Evolutionary conservation across 306 rosid genomes (phyloP).

Genomic region (Sophora flavescens): DNA sequence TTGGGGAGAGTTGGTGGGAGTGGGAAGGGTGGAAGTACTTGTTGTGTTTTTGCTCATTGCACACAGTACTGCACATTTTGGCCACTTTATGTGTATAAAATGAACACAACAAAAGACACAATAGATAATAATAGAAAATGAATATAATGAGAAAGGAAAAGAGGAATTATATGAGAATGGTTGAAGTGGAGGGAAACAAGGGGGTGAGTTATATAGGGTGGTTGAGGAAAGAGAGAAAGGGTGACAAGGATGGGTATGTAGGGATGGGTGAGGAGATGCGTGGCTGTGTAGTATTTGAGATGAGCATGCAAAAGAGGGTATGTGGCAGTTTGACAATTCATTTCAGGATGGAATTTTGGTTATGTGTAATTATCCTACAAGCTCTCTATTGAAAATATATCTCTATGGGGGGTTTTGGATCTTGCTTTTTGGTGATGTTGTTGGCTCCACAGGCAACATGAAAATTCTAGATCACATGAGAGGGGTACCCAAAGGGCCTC

Average conservation of each 20-base stretch:
- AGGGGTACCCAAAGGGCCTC: constrained; percentile 20
- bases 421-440: constrained; percentile 28
- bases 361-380: constrained; percentile 39
- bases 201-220: constrained; percentile 57
- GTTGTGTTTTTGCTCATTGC: constrained; percentile 60
- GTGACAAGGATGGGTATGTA: constrained; percentile 49
- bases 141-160: neutral
- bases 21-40: constrained; percentile 55
- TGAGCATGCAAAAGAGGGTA: constrained; percentile 83
- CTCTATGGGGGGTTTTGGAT: neutral
- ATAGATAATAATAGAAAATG: neutral
- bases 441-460: constrained; percentile 27
- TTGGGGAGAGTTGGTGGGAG: constrained; percentile 54
- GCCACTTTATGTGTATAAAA: neutral
- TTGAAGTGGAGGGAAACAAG: constrained; percentile 42
- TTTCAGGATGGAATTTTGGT: neutral
- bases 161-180: neutral
- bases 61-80: constrained; percentile 64
- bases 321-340: constrained; percentile 68
- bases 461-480: constrained; percentile 46
- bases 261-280: constrained; percentile 61
- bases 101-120: neutral
- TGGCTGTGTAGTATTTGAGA: constrained; percentile 76
- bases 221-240: constrained; percentile 22
- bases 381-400: constrained; percentile 19